Conservation (phyloP, 2,329 filamentous ascomycete genomes). For the Lecanoromycetidae sp. region DNA sequence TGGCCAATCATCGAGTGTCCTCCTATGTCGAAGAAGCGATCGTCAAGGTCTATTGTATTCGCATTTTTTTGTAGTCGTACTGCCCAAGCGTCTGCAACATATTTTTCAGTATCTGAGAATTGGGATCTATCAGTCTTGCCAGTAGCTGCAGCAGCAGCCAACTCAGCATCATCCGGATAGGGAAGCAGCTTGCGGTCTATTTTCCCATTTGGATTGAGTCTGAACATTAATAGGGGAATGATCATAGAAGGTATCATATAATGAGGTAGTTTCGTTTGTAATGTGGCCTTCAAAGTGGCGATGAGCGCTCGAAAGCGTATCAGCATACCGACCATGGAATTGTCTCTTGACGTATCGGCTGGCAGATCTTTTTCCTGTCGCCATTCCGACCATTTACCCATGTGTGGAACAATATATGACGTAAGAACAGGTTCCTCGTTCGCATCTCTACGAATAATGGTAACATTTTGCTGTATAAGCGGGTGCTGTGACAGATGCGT, state of each 20-base stretch:
- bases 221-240: slow-evolving; percentile 37
- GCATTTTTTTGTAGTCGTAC: not conserved
- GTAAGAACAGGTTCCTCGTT: slow-evolving; percentile 78
- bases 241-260: slow-evolving; percentile 67
- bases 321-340: slow-evolving; percentile 40
- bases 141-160: slow-evolving; percentile 43
- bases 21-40: slow-evolving; percentile 65
- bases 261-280: slow-evolving; percentile 58
- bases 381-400: slow-evolving; percentile 60
- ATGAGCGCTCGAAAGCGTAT: slow-evolving; percentile 50
- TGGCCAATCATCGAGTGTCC: slow-evolving; percentile 74
- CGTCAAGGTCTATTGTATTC: slow-evolving; percentile 50
- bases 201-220: slow-evolving; percentile 39
- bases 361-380: slow-evolving; percentile 44
- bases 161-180: slow-evolving; percentile 63
- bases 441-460: slow-evolving; percentile 69
- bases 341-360: slow-evolving; percentile 38
- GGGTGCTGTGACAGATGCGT: slow-evolving; percentile 58
- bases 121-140: slow-evolving; percentile 31
- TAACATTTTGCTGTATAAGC: slow-evolving; percentile 72
- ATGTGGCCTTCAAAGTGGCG: slow-evolving; percentile 50
- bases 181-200: slow-evolving; percentile 68
- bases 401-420: slow-evolving; percentile 80
- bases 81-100: slow-evolving; percentile 44
- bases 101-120: slow-evolving; percentile 48